Evolutionary conservation across 106 monocot species (phyloP), one percentile per base, ranked within the genome.

Genomic region (Xerophyta viscosa): DNA sequence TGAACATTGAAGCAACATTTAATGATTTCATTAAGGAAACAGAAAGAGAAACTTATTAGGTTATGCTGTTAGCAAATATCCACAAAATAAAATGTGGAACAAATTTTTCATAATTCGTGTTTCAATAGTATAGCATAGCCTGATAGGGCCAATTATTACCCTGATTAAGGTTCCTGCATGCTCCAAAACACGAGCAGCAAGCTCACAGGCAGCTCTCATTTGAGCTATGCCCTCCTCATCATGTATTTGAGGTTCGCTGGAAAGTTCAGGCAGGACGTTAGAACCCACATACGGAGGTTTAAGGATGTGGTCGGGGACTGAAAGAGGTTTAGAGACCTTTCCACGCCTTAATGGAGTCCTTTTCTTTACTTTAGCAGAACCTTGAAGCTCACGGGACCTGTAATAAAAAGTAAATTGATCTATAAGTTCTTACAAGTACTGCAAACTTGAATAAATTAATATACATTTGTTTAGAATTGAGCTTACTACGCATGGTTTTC

Each of bases 131-230:
- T n/a, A n/a, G n/a, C n/a, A n/a, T n/a, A n/a, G n/a, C n/a, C n/a
- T n/a, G n/a, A n/a, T n/a, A n/a, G 33, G 11, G 11, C 33, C 11
- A 33, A 26, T 63, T 43, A 60, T 77, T 60, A 98, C 98, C 78
- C 71, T 76, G 71, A 98, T 82, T 27, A 98, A 57, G 50, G 82
- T 79, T 68, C 98, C 86, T 18, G 98, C 98, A 66, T 79, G 75
- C 19, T 90, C 86, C 52, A 98, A 66, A 62, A 82, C 98, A 66
- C 71, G 89, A 13, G 98, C 89, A 52, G 98, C 98, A 61, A 98
- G 82, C 62, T 98, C 74, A 76, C 90, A 82, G 31, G 89, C 81
- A 71, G 98, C 82, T 72, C 48, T 79, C 82, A 98, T 98, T 36
- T 69, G 48, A 79, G 73, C 53, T 69, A 90, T 82, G 3, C 89